Percentiles rank a stretch among this genome's conserved stretches.
phyloP scores from a whole-genome alignment of 768 basidiomycete genomes.

The Amanita pseudoporphyria region DNA sequence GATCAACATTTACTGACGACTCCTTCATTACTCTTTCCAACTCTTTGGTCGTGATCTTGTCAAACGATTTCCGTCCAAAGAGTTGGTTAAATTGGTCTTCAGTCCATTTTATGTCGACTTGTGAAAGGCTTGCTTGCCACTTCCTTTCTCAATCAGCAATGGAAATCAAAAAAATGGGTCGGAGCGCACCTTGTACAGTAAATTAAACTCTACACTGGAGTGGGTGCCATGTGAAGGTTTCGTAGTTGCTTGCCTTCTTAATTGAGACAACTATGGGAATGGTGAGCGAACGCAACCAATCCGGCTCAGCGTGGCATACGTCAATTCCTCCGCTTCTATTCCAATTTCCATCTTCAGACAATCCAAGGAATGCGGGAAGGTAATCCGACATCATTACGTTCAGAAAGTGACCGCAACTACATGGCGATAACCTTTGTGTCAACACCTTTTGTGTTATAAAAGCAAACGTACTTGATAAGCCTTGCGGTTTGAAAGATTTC shows the following conservation, averaged over 20 bases:
- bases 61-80: conserved; percentile 29
- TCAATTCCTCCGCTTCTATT: conserved; percentile 13
- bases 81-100: conserved; percentile 31
- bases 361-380: conserved; percentile 47
- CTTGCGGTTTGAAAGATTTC: conserved; percentile 49
- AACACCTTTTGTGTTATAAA: background rate
- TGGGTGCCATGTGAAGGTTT: conserved; percentile 54
- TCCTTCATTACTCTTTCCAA: conserved; percentile 13
- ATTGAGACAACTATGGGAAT: background rate
- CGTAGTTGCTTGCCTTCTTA: background rate
- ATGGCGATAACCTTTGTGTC: background rate
- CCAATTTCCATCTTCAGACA: conserved; percentile 44
- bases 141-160: conserved; percentile 8
- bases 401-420: conserved; percentile 45
- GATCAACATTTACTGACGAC: conserved; percentile 8
- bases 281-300: background rate
- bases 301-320: background rate
- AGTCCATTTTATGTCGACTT: conserved; percentile 42
- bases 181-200: conserved; percentile 31
- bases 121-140: conserved; percentile 52
- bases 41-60: conserved; percentile 22
- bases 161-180: background rate
- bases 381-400: conserved; percentile 48
- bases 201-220: conserved; percentile 59
- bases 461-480: conserved; percentile 33